Percentiles rank a stretch among this genome's conserved stretches.
phyloP scores from a whole-genome alignment of 2,329 filamentous ascomycete species.

The Aspergillus eucalypticola region DNA sequence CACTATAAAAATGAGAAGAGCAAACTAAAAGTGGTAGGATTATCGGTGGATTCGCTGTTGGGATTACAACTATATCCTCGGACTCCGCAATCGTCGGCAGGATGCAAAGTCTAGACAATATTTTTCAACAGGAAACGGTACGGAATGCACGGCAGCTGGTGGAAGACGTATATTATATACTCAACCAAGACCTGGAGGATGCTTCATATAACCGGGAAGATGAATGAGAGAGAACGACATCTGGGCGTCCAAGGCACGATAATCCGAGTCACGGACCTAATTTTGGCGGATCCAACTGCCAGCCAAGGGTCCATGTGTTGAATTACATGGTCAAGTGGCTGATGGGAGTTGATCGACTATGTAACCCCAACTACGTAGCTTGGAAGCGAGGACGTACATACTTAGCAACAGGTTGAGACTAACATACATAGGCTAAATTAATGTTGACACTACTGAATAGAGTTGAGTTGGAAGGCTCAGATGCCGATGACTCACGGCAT shows the following conservation, averaged over 20 bases:
- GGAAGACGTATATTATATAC: slow-evolving; percentile 32
- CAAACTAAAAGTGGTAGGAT: too few species aligned
- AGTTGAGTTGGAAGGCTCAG: background rate
- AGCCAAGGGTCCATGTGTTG: slow-evolving; percentile 38
- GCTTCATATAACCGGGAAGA: slow-evolving; percentile 18
- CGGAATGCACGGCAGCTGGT: slow-evolving; percentile 33
- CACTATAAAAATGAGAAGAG: too few species aligned
- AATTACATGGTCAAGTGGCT: slow-evolving; percentile 39
- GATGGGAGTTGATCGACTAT: slow-evolving; percentile 17
- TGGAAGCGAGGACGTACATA: background rate
- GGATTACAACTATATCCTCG: background rate
- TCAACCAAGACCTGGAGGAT: slow-evolving; percentile 38
- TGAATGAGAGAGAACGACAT: slow-evolving; percentile 27
- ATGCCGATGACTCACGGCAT: background rate
- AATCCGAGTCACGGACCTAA: slow-evolving; percentile 21
- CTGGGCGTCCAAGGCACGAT: slow-evolving; percentile 34
- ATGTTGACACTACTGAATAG: background rate
- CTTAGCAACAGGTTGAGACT: background rate
- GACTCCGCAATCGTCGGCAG: slow-evolving; percentile 48
- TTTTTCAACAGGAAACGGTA: slow-evolving; percentile 42
- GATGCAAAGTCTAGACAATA: slow-evolving; percentile 47
- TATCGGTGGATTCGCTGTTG: too few species aligned
- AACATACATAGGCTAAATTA: background rate
- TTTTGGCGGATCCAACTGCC: slow-evolving; percentile 25
- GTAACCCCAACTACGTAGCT: background rate